A percentile compares a stretch with the other conserved stretches of the same genome.
phyloP scores from a whole-genome alignment of 2,329 filamentous ascomycete genomes.

The Didymella keratinophila region DNA sequence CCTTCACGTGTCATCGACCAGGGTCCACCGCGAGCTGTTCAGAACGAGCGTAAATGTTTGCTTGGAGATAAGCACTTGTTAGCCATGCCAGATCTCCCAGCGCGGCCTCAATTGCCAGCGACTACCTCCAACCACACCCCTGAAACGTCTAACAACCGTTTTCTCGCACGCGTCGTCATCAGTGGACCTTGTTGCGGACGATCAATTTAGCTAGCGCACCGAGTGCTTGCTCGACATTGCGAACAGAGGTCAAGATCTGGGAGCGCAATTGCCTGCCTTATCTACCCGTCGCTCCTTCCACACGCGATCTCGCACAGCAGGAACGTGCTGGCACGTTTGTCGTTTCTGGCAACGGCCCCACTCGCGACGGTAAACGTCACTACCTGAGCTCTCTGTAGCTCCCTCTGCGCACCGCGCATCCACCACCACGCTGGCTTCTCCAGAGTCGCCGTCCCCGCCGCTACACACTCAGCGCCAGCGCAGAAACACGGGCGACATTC shows the following conservation, averaged over 20 bases:
- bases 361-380: constrained; percentile 12
- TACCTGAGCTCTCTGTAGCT: constrained; percentile 11
- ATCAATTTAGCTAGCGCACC: constrained; percentile 24
- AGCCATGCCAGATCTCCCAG: background rate
- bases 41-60: constrained; percentile 4
- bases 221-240: constrained; percentile 21
- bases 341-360: constrained; percentile 21
- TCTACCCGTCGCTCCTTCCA: constrained; percentile 14
- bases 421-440: constrained; percentile 41
- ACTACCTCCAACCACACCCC: background rate
- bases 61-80: constrained; percentile 10
- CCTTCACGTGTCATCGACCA: constrained; percentile 13
- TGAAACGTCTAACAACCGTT: constrained; percentile 10
- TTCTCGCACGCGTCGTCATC: constrained; percentile 29
- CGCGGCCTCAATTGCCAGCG: constrained; percentile 3
- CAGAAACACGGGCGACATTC: constrained; percentile 37
- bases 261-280: constrained; percentile 9
- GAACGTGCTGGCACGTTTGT: constrained; percentile 14
- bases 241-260: background rate
- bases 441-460: constrained; percentile 32
- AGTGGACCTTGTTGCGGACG: constrained; percentile 24
- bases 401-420: constrained; percentile 19
- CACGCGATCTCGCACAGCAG: constrained; percentile 1
- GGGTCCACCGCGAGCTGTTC: constrained; percentile 9
- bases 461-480: constrained; percentile 43